A percentile compares a stretch with the other conserved stretches of the same genome.
Conservation (phyloP, 2,329 filamentous ascomycete species). For the Clathrospora elynae region DNA sequence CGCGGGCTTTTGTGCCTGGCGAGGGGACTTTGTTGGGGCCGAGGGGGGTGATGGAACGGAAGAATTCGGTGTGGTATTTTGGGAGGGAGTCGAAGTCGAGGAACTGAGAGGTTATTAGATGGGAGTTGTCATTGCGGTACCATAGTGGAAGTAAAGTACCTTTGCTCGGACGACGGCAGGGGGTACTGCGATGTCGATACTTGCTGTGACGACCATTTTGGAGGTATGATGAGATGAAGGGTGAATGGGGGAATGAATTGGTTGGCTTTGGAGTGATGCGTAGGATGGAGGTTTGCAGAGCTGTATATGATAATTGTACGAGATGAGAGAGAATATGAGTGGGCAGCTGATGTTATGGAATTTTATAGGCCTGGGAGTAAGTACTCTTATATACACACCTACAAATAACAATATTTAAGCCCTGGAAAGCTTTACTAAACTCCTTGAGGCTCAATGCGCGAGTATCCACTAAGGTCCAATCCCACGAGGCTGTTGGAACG, state of each 20-base stretch:
- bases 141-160: background rate
- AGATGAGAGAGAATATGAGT: too few relatives aligned
- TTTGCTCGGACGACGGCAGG: slow-evolving; percentile 20
- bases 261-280: background rate
- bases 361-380: too few relatives aligned
- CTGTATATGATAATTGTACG: background rate
- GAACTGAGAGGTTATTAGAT: slow-evolving; percentile 9
- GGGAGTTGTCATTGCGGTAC: background rate
- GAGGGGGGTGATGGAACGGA: slow-evolving; percentile 22
- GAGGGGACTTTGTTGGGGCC: slow-evolving; percentile 10
- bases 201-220: slow-evolving; percentile 17
- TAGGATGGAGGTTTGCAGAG: too few relatives aligned
- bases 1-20: slow-evolving; percentile 18
- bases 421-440: too few relatives aligned
- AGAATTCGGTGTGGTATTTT: slow-evolving; percentile 18
- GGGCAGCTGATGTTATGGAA: too few relatives aligned
- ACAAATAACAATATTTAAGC: too few relatives aligned
- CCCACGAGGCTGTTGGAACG: too few relatives aligned
- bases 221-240: background rate
- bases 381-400: too few relatives aligned
- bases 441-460: too few relatives aligned
- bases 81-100: slow-evolving; percentile 20
- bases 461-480: too few relatives aligned
- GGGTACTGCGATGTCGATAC: slow-evolving; percentile 25
- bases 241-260: background rate